A percentile compares a stretch with the other conserved stretches of the same genome.
These are phyloP conservation scores for Phytophthora citricola DNA, from an alignment of 352 stramenopile species.

Conservation along the genomic window DNA sequence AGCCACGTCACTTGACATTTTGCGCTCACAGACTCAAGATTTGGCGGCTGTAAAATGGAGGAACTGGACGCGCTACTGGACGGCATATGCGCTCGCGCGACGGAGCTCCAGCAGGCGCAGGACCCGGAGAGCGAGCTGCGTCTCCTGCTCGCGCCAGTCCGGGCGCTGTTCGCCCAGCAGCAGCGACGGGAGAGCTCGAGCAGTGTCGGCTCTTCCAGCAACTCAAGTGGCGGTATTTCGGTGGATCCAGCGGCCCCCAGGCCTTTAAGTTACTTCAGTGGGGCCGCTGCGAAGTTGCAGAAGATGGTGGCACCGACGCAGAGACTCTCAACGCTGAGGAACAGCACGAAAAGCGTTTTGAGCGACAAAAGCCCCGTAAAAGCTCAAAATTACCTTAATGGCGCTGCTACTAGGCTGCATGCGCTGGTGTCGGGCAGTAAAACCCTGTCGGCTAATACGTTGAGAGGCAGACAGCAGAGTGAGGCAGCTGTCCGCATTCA, in stretches of 20 bases:
- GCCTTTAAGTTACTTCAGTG: constrained; percentile 38
- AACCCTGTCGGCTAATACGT: constrained; percentile 16
- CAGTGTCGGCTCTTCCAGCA: constrained; percentile 31
- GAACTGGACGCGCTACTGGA: constrained; percentile 72
- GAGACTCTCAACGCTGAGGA: constrained; percentile 13
- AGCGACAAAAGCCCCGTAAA: neutral
- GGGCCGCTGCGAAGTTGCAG: constrained; percentile 47
- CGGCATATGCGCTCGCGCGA: constrained; percentile 49
- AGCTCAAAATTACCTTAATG: constrained; percentile 44
- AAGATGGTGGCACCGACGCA: constrained; percentile 32
- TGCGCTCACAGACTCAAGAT: neutral
- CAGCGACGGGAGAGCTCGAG: constrained; percentile 13
- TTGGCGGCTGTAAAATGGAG: constrained; percentile 38
- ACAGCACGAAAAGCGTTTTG: constrained; percentile 22
- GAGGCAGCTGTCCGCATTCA: constrained; percentile 77
- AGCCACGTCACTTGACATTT: constrained; percentile 2
- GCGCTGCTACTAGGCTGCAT: constrained; percentile 45
- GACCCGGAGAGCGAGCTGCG: constrained; percentile 52
- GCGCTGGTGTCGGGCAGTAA: constrained; percentile 43
- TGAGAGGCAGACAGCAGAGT: constrained; percentile 31
- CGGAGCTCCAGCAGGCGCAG: constrained; percentile 39
- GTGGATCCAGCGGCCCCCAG: constrained; percentile 1
- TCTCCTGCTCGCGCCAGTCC: constrained; percentile 62
- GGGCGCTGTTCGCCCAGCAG: constrained; percentile 44
- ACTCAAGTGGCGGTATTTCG: constrained; percentile 15